Evolutionary conservation across 169 alveolate species (phyloP).

Genomic region (Cryptosporidium sp.): DNA sequence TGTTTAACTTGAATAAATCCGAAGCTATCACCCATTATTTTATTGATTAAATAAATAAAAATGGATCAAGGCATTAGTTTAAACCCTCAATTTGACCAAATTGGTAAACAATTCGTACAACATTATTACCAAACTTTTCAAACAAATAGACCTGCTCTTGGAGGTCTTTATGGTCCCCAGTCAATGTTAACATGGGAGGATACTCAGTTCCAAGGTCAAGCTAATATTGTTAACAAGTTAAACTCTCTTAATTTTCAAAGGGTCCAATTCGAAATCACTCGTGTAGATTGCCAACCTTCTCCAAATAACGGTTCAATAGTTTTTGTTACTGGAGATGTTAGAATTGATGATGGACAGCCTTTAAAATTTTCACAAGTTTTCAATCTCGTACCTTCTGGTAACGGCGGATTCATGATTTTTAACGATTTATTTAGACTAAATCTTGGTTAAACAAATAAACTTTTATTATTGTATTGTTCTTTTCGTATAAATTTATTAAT

Average conservation of each 20-base stretch:
- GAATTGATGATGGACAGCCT: slow-evolving; percentile 85
- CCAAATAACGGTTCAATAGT: slow-evolving; percentile 84
- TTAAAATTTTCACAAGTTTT: slow-evolving; percentile 84
- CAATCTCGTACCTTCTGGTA: slow-evolving; percentile 84
- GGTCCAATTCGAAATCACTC: slow-evolving; percentile 79
- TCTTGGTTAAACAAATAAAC: slow-evolving; percentile 77
- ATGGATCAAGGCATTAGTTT: slow-evolving; percentile 47
- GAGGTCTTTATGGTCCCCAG: slow-evolving; percentile 84
- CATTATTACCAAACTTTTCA: slow-evolving; percentile 85
- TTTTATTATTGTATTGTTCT: too few relatives aligned
- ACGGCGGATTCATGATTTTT: slow-evolving; percentile 82
- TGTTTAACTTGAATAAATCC: background rate
- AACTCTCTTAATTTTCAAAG: slow-evolving; percentile 76
- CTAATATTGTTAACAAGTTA: slow-evolving; percentile 83
- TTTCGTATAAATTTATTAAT: too few relatives aligned
- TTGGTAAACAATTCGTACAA: slow-evolving; percentile 84
- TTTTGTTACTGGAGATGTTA: slow-evolving; percentile 83
- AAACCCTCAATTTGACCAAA: slow-evolving; percentile 81
- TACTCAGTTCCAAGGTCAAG: slow-evolving; percentile 84
- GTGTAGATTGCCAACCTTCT: slow-evolving; percentile 88
- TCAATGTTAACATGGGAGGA: slow-evolving; percentile 90
- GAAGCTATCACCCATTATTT: background rate
- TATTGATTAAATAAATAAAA: background rate
- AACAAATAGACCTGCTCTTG: slow-evolving; percentile 80
- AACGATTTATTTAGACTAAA: slow-evolving; percentile 85